Percentiles rank a stretch among this genome's conserved stretches.
These are phyloP conservation scores for Favolaschia claudopus DNA, from an alignment of 768 basidiomycete genomes.

Conservation along the genomic window DNA sequence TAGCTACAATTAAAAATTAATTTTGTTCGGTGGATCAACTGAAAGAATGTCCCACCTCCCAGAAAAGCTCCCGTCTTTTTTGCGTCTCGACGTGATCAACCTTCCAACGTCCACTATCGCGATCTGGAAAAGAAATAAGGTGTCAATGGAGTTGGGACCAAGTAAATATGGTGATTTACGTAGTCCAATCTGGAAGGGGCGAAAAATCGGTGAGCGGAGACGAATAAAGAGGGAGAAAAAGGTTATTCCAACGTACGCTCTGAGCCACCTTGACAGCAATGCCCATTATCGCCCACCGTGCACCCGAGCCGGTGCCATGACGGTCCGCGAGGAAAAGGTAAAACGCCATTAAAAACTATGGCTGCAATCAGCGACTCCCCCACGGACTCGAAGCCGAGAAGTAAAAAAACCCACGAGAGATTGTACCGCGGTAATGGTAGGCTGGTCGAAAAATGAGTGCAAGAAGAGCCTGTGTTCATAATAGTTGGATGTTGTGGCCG, in stretches of 20 bases:
- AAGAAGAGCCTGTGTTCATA: constrained; percentile 52
- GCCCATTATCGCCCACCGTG: constrained; percentile 74
- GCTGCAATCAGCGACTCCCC: too few species aligned
- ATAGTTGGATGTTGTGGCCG: constrained; percentile 1
- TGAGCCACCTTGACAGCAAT: constrained; percentile 75
- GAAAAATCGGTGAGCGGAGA: constrained; percentile 20
- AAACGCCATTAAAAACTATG: constrained; percentile 72
- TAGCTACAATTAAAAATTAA: constrained; percentile 24
- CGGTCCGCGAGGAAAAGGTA: constrained; percentile 75
- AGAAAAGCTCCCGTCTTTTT: constrained; percentile 71
- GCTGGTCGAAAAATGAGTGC: constrained; percentile 70
- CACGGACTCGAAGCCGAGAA: too few species aligned
- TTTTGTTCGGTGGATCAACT: constrained; percentile 22
- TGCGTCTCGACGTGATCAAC: constrained; percentile 65
- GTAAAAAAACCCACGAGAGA: constrained; percentile 56
- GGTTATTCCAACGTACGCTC: constrained; percentile 62
- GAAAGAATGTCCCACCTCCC: constrained; percentile 50
- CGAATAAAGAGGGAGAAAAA: constrained; percentile 25
- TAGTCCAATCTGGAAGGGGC: constrained; percentile 63
- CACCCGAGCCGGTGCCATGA: constrained; percentile 69
- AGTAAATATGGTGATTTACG: constrained; percentile 51
- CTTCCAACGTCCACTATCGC: constrained; percentile 75
- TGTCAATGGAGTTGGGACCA: constrained; percentile 16
- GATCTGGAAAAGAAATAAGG: constrained; percentile 51
- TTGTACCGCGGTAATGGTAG: constrained; percentile 72